Base-by-base conservation (phyloP, 192 early-diverging fungal genomes). In the Phycomyces blakesleeanus region DNA sequence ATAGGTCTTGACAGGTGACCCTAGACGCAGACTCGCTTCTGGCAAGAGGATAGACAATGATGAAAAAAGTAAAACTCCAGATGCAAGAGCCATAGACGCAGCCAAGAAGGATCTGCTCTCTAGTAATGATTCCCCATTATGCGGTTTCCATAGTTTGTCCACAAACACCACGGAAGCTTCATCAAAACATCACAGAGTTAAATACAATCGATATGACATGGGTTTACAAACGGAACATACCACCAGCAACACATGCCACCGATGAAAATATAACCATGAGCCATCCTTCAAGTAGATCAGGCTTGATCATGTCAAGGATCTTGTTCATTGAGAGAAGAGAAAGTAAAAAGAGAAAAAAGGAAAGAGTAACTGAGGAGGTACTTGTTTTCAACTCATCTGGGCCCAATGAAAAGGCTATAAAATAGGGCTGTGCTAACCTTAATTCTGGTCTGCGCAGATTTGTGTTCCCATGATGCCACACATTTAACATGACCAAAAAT, bases 111-210 rank as follows among this genome's bases (percentile, higher is more conserved):
- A 39, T 24, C 57, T 38, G 25, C 37, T 69, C 1, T 41, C 42
- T 9, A 69, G 41, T 38, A 56, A 40, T 20, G 67, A 61, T 52
- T 7, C 29, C 15, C 34, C 51, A 11, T 53, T 52, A 6, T 25
- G 21, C 1, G 18, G 49, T 37, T 15, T 51, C 22, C 50, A 42
- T n/a, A 54, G 42, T 61, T n/a, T 61, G 40, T 74, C 72, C 15
- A 74, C 20, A 61, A 65, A 74, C 3, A 74, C 66, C 40, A 74
- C 59, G 10, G 72, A 63, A 12, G 72, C 72, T 71, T 34, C 7
- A 34, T 34, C 7, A 7, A 41, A 20, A 51, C 26, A 50, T 39
- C 16, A 66, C n/a, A 56, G 22, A 54, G 15, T 14, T 40, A 64
- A 27, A 64, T 44, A 56, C 29, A 42, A 26, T 20, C n/a, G n/a